These are phyloP conservation scores for Cryptococcus amylolentus DNA, from an alignment of 1,284 basidiomycete genomes.

Conservation along the genomic window DNA sequence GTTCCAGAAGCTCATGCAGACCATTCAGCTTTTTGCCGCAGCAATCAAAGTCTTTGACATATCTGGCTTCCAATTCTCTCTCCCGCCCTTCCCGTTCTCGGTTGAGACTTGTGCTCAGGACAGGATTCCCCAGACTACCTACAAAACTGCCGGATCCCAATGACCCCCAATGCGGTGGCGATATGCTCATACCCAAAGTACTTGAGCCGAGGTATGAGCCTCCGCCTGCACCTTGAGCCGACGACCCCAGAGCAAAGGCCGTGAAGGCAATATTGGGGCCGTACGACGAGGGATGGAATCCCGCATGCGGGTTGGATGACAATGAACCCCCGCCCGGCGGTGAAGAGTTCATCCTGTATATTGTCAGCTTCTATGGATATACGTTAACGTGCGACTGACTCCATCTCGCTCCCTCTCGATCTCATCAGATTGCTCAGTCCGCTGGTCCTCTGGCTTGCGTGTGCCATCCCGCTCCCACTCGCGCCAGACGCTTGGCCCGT, in stretches of 20 bases:
- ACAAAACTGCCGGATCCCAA: conserved; percentile 32
- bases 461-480: background rate
- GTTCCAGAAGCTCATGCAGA: conserved; percentile 49
- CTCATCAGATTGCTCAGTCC: conserved; percentile 14
- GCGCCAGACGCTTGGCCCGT: background rate
- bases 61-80: conserved; percentile 49
- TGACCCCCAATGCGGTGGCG: conserved; percentile 40
- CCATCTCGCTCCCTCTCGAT: conserved; percentile 8
- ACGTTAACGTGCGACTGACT: conserved; percentile 5
- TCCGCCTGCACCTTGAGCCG: conserved; percentile 19
- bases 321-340: conserved; percentile 10
- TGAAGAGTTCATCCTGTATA: conserved; percentile 7
- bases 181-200: conserved; percentile 43
- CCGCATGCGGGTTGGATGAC: conserved; percentile 20
- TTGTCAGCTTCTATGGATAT: background rate
- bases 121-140: conserved; percentile 31
- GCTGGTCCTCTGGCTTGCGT: conserved; percentile 8
- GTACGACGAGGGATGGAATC: conserved; percentile 37
- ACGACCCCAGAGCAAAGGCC: conserved; percentile 31
- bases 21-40: conserved; percentile 48
- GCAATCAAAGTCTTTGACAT: conserved; percentile 49
- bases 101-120: conserved; percentile 38
- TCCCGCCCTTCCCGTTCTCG: conserved; percentile 39
- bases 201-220: conserved; percentile 22
- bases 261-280: conserved; percentile 32